phyloP scores from a whole-genome alignment of 495 filamentous ascomycete species.

The Pseudoneurospora amorphoporcata region DNA sequence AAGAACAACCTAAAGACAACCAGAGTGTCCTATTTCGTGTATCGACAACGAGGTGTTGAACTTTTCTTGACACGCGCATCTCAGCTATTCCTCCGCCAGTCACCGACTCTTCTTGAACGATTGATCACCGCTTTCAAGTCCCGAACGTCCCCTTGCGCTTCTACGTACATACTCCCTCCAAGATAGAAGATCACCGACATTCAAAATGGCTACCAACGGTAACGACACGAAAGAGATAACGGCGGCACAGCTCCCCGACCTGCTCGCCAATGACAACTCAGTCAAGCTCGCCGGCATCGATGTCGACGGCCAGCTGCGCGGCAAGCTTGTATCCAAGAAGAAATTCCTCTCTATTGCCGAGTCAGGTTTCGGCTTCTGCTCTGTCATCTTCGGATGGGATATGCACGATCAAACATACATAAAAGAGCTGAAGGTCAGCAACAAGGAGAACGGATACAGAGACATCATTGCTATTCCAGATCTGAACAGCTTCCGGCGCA shows the following conservation, averaged over 20 bases:
- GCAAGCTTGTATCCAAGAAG: constrained; percentile 90
- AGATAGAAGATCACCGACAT: not conserved
- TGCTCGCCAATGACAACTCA: constrained; percentile 65
- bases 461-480: constrained; percentile 83
- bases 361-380: constrained; percentile 92
- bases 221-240: constrained; percentile 29
- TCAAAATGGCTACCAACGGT: constrained; percentile 8
- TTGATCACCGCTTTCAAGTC: not conserved
- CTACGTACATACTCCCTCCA: not conserved
- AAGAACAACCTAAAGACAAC: not conserved
- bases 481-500: constrained; percentile 69
- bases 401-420: constrained; percentile 93
- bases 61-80: not conserved
- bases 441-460: constrained; percentile 85
- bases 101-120: not conserved
- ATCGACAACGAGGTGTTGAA: not conserved
- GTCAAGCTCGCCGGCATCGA: constrained; percentile 92
- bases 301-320: constrained; percentile 81
- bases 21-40: not conserved
- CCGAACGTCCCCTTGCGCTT: not conserved
- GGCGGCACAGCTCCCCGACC: constrained; percentile 47
- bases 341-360: constrained; percentile 83
- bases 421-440: constrained; percentile 76
- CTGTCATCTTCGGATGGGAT: constrained; percentile 94
- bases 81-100: not conserved